A percentile compares a stretch with the other conserved stretches of the same genome.
These are phyloP conservation scores for Chlorella sp. DNA, from an alignment of 139 green algal species.

Conservation along the genomic window DNA sequence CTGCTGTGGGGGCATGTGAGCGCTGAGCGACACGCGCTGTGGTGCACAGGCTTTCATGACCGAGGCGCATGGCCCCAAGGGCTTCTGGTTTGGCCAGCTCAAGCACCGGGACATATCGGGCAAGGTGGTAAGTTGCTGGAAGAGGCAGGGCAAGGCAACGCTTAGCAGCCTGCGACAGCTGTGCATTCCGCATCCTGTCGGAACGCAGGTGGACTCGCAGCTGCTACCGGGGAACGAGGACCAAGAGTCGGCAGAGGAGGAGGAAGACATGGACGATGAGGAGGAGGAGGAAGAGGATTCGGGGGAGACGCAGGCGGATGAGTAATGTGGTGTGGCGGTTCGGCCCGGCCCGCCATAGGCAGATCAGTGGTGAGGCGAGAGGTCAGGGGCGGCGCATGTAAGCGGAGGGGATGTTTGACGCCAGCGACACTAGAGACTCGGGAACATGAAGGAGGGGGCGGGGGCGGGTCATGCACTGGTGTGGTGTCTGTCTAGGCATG, in stretches of 20 bases:
- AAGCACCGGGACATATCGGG: conserved; percentile 46
- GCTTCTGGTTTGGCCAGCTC: conserved; percentile 26
- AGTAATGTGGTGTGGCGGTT: not conserved
- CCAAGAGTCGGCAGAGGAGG: conserved; percentile 15
- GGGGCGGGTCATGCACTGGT: too few species aligned
- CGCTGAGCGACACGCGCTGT: not conserved
- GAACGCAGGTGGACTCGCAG: too few species aligned
- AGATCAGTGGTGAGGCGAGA: too few species aligned
- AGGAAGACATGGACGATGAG: conserved; percentile 4
- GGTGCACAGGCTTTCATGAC: not conserved
- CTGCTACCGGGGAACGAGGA: conserved; percentile 1
- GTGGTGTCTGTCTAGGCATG: too few species aligned
- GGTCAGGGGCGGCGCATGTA: too few species aligned
- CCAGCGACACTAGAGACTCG: too few species aligned
- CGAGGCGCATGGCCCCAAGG: not conserved
- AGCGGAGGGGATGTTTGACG: too few species aligned
- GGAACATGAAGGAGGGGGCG: too few species aligned
- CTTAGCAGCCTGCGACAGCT: not conserved
- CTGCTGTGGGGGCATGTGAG: not conserved
- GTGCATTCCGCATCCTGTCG: too few species aligned
- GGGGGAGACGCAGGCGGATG: not conserved
- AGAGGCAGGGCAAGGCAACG: too few species aligned
- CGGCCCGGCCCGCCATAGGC: too few species aligned
- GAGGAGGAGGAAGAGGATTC: not conserved
- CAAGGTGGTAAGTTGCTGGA: conserved; percentile 15